Base-by-base conservation (phyloP, 1,139 yeast genomes). In the Arxiozyma telluris region DNA sequence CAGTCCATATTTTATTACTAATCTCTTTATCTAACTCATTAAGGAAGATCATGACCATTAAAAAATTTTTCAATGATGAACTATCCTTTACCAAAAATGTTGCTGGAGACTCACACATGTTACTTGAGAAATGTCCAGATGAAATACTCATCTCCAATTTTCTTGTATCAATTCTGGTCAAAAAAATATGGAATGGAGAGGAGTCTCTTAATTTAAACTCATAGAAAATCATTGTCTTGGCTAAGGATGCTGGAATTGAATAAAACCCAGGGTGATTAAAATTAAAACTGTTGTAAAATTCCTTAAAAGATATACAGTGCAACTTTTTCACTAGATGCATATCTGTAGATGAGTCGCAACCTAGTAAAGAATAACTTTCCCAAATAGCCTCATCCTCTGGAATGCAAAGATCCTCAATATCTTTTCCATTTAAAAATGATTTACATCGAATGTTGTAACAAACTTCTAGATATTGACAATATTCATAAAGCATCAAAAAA, bases 401-500 rank as follows among this genome's bases (percentile, higher is more conserved):
- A 8, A 72, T 63, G 47, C 59, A 57, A 22, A 64, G 52, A 20
- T 57, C 53, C 25, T 64, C 64, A 41, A 67, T 54, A 53, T 66
- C 65, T 7, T 49, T 41, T 50, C 62, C 68, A 20, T 53, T 57
- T 20, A 66, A 55, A 49, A 64, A 65, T 8, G 55, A 44, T 12
- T 60, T 62, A 3, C 73, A 69, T 41, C 69, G 62, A 20, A 77
- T 74, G 50, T 74, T 75, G 62, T 76, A 77, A 50, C 76, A 68
- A 18, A 76, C 70, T 9, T 76, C 72, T 47, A 78, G 64, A 50
- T 73, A 64, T 21, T 74, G 73, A 20, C 80, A 74, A 46, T 78
- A 70, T 59, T 75, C 76, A 63, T 76, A 78, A 42, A 76, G 70
- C 68, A 72, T 72, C 53, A 74, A 74, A 27, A 76, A 73, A 2